A percentile compares a stretch with the other conserved stretches of the same genome.
These are phyloP conservation scores for Imleria badia DNA, from an alignment of 768 basidiomycete species.

Conservation along the genomic window DNA sequence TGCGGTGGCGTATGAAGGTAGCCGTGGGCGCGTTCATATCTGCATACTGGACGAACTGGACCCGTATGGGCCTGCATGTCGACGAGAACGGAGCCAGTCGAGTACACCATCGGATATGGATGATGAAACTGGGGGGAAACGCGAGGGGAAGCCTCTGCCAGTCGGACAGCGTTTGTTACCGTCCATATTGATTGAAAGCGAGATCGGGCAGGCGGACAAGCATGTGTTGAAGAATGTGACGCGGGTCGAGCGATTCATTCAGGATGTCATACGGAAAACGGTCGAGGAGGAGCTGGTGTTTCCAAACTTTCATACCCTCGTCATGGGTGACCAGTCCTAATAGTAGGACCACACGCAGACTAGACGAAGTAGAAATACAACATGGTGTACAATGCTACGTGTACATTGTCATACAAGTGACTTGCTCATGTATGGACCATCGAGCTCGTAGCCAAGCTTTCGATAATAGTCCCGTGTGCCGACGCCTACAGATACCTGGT, in stretches of 20 bases:
- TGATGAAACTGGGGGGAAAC: conserved; percentile 49
- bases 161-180: conserved; percentile 84
- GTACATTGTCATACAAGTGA: conserved; percentile 43
- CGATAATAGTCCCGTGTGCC: conserved; percentile 98
- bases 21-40: conserved; percentile 76
- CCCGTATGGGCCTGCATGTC: conserved; percentile 74
- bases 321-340: conserved; percentile 44
- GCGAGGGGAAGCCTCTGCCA: conserved; percentile 65
- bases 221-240: conserved; percentile 96
- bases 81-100: conserved; percentile 45
- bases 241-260: conserved; percentile 91
- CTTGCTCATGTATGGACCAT: conserved; percentile 99
- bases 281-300: conserved; percentile 95
- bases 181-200: conserved; percentile 89
- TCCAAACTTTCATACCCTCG: conserved; percentile 88
- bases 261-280: conserved; percentile 93
- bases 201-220: conserved; percentile 94
- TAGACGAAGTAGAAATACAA: conserved; percentile 11
- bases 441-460: conserved; percentile 89
- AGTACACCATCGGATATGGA: conserved; percentile 62
- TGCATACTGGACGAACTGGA: conserved; percentile 88
- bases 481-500: conserved; percentile 56
- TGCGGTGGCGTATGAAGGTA: conserved; percentile 89
- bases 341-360: not conserved
- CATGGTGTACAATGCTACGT: conserved; percentile 1